Evolutionary conservation across 2,329 filamentous ascomycete genomes (phyloP).

Genomic region (Arthrobotrys entomopaga): DNA sequence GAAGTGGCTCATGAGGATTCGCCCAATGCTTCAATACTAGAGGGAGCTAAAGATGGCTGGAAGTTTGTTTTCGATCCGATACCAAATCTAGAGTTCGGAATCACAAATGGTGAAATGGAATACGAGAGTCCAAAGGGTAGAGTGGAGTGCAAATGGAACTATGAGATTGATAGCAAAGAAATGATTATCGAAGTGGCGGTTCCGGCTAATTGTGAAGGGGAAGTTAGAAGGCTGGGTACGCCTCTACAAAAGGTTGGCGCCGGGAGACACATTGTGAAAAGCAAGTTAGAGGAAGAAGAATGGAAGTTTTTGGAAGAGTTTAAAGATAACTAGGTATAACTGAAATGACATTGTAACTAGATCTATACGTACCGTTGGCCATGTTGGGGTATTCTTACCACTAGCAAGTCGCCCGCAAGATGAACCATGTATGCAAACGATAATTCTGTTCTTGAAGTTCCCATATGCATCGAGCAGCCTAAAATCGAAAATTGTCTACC

Average conservation of each 20-base stretch:
- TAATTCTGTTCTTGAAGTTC: background rate
- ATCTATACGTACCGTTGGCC: too few relatives aligned
- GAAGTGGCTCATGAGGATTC: constrained; percentile 57
- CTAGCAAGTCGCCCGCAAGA: too few relatives aligned
- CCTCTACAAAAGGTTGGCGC: constrained; percentile 24
- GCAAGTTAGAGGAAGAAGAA: constrained; percentile 23
- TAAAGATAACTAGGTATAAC: constrained; percentile 1
- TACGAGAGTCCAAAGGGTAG: constrained; percentile 37
- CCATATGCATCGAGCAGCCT: too few relatives aligned
- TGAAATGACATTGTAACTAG: background rate
- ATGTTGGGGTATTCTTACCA: too few relatives aligned
- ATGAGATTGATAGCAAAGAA: constrained; percentile 25
- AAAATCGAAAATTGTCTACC: too few relatives aligned
- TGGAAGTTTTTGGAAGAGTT: constrained; percentile 37
- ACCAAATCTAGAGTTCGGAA: constrained; percentile 40
- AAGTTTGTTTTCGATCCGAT: constrained; percentile 49
- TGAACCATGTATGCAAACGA: too few relatives aligned
- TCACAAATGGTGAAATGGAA: constrained; percentile 34
- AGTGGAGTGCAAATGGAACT: constrained; percentile 46
- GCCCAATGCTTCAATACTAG: constrained; percentile 5
- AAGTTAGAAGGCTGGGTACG: constrained; percentile 30
- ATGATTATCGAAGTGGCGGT: constrained; percentile 42
- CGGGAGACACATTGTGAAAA: constrained; percentile 16
- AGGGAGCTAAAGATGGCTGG: constrained; percentile 14
- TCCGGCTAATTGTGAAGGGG: constrained; percentile 40